Evolutionary conservation across 768 basidiomycete species (phyloP).

Genomic region (Pleurotus tuber-regium): DNA sequence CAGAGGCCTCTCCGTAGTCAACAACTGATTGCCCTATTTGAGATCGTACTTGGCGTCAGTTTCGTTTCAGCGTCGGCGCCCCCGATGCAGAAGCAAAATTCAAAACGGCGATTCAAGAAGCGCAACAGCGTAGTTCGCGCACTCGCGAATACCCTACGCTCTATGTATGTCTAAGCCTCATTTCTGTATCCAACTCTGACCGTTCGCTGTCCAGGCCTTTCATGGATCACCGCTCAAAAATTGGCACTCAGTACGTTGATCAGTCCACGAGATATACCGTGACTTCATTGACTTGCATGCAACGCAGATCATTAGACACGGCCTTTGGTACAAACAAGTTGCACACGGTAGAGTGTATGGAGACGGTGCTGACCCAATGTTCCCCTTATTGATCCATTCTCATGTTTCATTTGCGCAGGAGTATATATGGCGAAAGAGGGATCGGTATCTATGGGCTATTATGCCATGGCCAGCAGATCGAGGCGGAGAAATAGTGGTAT

Average conservation of each 20-base stretch:
- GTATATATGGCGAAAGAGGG: slow-evolving; percentile 70
- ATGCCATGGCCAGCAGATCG: slow-evolving; percentile 31
- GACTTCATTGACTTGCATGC: too few relatives aligned
- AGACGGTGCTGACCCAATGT: slow-evolving; percentile 39
- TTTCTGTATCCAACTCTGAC: too few relatives aligned
- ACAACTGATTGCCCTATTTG: not conserved
- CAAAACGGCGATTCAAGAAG: slow-evolving; percentile 38
- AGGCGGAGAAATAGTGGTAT: slow-evolving; percentile 54
- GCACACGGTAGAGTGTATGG: slow-evolving; percentile 63
- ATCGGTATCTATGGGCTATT: slow-evolving; percentile 40
- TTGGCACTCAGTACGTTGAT: slow-evolving; percentile 61
- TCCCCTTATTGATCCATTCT: not conserved
- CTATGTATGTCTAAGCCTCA: slow-evolving; percentile 36
- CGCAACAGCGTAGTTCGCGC: slow-evolving; percentile 35
- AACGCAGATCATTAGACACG: slow-evolving; percentile 65
- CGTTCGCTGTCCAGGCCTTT: slow-evolving; percentile 46
- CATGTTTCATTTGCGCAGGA: slow-evolving; percentile 33
- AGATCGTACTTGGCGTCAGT: slow-evolving; percentile 58
- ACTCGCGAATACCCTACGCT: slow-evolving; percentile 44
- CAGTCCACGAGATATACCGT: too few relatives aligned
- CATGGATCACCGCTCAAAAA: slow-evolving; percentile 65
- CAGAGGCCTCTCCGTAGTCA: not conserved
- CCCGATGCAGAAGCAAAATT: slow-evolving; percentile 74
- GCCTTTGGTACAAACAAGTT: slow-evolving; percentile 59
- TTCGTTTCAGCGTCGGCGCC: slow-evolving; percentile 67